These are phyloP conservation scores for Trichoderma arundinaceum DNA, from an alignment of 2,329 filamentous ascomycete species.

Conservation along the genomic window DNA sequence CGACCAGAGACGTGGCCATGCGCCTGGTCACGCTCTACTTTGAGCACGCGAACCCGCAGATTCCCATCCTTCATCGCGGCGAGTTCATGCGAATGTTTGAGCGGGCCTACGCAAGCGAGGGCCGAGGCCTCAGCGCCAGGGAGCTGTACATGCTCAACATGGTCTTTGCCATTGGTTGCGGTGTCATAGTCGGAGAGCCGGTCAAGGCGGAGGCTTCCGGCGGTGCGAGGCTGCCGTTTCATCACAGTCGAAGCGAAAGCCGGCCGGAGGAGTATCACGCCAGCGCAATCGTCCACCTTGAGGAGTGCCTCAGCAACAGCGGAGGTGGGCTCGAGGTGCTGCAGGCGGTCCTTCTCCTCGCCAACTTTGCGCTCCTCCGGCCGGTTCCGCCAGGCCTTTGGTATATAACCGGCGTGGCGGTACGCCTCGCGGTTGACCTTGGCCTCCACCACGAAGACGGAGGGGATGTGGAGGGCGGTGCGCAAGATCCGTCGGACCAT, in stretches of 20 bases:
- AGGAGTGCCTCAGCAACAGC: slow-evolving; percentile 81
- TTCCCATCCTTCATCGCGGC: slow-evolving; percentile 85
- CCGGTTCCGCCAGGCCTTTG: slow-evolving; percentile 92
- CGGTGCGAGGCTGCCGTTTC: slow-evolving; percentile 41
- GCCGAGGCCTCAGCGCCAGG: slow-evolving; percentile 70
- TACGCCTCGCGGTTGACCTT: slow-evolving; percentile 86
- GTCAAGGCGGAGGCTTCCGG: slow-evolving; percentile 54
- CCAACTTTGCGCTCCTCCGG: slow-evolving; percentile 87
- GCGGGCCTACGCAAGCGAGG: slow-evolving; percentile 73
- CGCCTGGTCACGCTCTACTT: slow-evolving; percentile 85
- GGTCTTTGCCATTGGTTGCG: slow-evolving; percentile 93
- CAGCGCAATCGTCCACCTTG: slow-evolving; percentile 88
- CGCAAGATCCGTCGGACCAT: slow-evolving; percentile 52
- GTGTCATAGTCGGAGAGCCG: slow-evolving; percentile 80
- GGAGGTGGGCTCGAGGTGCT: slow-evolving; percentile 91
- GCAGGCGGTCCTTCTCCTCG: slow-evolving; percentile 88
- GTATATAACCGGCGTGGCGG: slow-evolving; percentile 96
- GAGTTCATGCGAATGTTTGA: slow-evolving; percentile 92
- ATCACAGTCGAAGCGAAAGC: slow-evolving; percentile 51
- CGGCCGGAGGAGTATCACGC: slow-evolving; percentile 97
- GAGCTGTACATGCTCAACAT: slow-evolving; percentile 97
- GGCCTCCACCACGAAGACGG: slow-evolving; percentile 94
- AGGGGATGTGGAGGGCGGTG: slow-evolving; percentile 64
- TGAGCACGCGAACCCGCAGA: slow-evolving; percentile 94
- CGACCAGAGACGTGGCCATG: slow-evolving; percentile 73